phyloP scores from a whole-genome alignment of 441 rosid genomes.

The Croton setiger region DNA sequence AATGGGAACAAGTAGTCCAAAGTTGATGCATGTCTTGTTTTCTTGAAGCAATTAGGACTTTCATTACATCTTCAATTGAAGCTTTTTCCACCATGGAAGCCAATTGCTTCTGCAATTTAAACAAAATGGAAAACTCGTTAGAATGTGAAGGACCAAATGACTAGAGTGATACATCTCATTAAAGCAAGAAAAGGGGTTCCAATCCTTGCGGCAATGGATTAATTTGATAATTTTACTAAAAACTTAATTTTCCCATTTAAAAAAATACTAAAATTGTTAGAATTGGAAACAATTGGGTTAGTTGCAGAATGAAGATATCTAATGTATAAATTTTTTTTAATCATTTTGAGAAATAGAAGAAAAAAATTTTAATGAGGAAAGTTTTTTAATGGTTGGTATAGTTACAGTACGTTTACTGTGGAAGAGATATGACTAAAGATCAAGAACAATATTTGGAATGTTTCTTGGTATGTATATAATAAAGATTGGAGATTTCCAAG shows the following conservation, averaged over 20 bases:
- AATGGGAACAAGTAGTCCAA: slow-evolving; percentile 96
- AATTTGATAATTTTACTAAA: no score
- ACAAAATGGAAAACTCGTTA: not conserved
- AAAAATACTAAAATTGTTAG: no score
- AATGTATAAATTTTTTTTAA: not conserved
- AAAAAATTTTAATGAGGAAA: slow-evolving; percentile 42
- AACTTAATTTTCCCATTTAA: no score
- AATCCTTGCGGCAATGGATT: no score
- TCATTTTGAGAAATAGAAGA: no score
- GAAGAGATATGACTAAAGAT: slow-evolving; percentile 48
- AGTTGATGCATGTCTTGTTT: slow-evolving; percentile 96
- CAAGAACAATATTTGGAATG: slow-evolving; percentile 41
- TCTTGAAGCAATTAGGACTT: slow-evolving; percentile 88
- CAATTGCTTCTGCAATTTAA: slow-evolving; percentile 69
- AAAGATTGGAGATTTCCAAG: slow-evolving; percentile 30
- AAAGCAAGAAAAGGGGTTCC: no score
- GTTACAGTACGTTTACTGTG: slow-evolving; percentile 32
- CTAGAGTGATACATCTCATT: no score
- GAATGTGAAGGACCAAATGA: no score
- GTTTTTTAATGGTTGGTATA: slow-evolving; percentile 31
- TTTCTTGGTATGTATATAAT: slow-evolving; percentile 7
- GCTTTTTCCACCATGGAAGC: slow-evolving; percentile 95
- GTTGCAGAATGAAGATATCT: not conserved
- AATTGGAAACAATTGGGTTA: not conserved
- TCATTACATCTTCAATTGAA: slow-evolving; percentile 96